phyloP scores from a whole-genome alignment of 805 yeast species.

The Sporopachydermia quercuum region DNA sequence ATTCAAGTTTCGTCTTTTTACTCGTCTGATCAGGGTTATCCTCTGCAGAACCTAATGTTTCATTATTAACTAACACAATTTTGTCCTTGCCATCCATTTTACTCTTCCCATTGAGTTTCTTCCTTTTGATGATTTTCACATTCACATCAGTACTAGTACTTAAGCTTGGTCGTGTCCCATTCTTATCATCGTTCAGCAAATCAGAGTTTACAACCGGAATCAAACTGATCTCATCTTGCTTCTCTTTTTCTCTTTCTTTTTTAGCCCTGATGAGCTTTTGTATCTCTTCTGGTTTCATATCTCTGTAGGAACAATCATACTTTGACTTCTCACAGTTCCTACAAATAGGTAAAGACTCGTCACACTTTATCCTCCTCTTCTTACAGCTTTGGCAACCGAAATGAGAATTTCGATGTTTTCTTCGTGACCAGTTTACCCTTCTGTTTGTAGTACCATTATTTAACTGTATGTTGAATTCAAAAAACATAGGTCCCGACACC shows the following conservation, averaged over 20 bases:
- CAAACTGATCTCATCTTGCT: not conserved
- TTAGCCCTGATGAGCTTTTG: slow-evolving; percentile 9
- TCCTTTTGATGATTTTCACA: no score
- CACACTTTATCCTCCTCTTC: slow-evolving; percentile 47
- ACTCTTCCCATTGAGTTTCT: no score
- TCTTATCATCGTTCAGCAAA: no score
- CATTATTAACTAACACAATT: no score
- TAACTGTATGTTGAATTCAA: not conserved
- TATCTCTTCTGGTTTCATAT: slow-evolving; percentile 30
- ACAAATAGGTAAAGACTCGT: slow-evolving; percentile 45
- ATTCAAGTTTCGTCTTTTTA: no score
- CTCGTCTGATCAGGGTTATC: no score
- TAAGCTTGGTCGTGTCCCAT: no score
- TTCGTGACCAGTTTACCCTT: slow-evolving; percentile 20
- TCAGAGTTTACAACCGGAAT: no score
- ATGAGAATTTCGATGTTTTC: slow-evolving; percentile 56
- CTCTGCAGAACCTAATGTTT: no score
- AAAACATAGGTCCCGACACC: not conserved
- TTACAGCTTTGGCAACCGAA: slow-evolving; percentile 63
- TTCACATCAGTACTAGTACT: no score
- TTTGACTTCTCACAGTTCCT: slow-evolving; percentile 35
- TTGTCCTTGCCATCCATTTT: no score
- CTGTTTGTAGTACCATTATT: not conserved
- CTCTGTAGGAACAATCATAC: slow-evolving; percentile 32
- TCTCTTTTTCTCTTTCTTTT: not conserved